A percentile compares a stretch with the other conserved stretches of the same genome.
Conservation (phyloP, 176 grass and related monocot species). For the Hordeum vulgare region DNA sequence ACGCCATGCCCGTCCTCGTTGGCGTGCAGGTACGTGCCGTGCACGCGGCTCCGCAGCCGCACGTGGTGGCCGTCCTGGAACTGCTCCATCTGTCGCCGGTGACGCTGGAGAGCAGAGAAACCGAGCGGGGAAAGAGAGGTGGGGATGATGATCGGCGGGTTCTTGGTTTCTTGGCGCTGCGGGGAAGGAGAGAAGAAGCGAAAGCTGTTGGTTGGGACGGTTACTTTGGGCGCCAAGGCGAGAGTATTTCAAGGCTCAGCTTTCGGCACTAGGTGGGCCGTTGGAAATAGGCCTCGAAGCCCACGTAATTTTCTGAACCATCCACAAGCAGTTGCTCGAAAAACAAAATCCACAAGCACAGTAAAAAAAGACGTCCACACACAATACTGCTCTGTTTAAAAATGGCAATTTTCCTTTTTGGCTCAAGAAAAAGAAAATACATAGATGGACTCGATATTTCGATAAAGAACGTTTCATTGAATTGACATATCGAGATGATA, state of each 20-base stretch:
- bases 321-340: too few relatives aligned
- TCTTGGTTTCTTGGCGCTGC: neutral
- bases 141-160: neutral
- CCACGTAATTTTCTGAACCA: too few relatives aligned
- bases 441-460: too few relatives aligned
- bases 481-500: too few relatives aligned
- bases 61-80: neutral
- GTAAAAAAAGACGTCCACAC: too few relatives aligned
- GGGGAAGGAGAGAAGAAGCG: neutral
- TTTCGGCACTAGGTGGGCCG: too few relatives aligned
- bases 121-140: neutral
- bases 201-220: neutral
- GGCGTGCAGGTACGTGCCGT: conserved; percentile 5
- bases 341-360: too few relatives aligned
- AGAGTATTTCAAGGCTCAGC: neutral
- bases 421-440: too few relatives aligned
- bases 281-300: too few relatives aligned
- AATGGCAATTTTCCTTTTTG: too few relatives aligned
- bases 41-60: conserved; percentile 10
- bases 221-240: neutral
- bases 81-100: neutral
- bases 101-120: neutral
- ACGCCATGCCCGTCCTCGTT: neutral
- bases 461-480: too few relatives aligned
- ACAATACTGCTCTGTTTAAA: too few relatives aligned